Conservation (phyloP, 257 asterid genomes). For the Solanum pimpinellifolium region DNA sequence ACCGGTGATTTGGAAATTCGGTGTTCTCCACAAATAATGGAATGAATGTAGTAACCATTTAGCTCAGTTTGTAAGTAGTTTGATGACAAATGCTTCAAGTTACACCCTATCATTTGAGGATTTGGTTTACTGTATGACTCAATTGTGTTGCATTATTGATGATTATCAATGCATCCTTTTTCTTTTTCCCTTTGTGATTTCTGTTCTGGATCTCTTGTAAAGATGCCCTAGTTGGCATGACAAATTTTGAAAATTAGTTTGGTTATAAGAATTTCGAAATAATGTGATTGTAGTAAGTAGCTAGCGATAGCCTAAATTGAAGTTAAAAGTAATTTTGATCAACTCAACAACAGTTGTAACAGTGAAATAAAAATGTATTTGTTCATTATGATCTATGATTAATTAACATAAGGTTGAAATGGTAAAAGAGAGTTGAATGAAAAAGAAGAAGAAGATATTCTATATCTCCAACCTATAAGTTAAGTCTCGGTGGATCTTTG, state of each 20-base stretch:
- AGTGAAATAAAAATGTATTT: no score
- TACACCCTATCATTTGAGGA: background rate
- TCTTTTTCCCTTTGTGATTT: background rate
- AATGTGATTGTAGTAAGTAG: no score
- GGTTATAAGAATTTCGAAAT: background rate
- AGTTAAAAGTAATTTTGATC: background rate
- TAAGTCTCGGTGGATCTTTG: accelerated
- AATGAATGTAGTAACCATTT: background rate
- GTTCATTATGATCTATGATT: background rate
- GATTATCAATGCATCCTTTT: background rate
- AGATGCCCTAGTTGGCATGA: background rate
- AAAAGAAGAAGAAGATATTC: no score
- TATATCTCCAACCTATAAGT: no score
- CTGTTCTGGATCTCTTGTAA: background rate
- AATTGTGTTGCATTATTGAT: background rate
- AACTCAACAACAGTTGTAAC: background rate
- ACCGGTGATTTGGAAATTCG: background rate
- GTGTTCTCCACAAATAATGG: background rate
- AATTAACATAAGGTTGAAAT: background rate
- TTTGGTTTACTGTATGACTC: background rate
- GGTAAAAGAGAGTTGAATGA: background rate
- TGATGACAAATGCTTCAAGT: background rate
- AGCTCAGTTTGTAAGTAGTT: background rate
- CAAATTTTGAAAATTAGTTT: background rate
- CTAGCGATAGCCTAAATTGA: background rate